These are phyloP conservation scores for Sporothrix brasiliensis DNA, from an alignment of 2,329 filamentous ascomycete genomes.

Conservation along the genomic window DNA sequence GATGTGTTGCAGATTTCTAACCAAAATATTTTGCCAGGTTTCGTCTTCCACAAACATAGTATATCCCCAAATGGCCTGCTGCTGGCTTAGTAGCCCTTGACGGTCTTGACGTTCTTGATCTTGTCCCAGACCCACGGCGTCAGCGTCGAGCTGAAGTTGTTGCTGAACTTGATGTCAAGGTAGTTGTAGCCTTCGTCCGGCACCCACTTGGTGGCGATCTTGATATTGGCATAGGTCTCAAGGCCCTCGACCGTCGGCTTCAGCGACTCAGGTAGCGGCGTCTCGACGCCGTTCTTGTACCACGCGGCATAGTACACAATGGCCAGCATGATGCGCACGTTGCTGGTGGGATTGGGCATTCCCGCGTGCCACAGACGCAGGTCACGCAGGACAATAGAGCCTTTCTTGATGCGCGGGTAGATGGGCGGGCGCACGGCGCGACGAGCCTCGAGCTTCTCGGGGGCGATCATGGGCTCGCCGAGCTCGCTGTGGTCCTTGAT, in stretches of 20 bases:
- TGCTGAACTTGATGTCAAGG: constrained; percentile 33
- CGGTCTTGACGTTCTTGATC: constrained; percentile 32
- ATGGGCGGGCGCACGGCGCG: constrained; percentile 50
- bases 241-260: constrained; percentile 26
- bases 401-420: constrained; percentile 49
- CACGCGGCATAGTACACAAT: constrained; percentile 33
- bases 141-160: constrained; percentile 34
- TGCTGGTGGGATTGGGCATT: constrained; percentile 32
- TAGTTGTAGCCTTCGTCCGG: constrained; percentile 33
- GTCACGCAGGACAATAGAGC: constrained; percentile 58
- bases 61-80: background rate
- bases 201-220: constrained; percentile 32
- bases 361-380: constrained; percentile 55
- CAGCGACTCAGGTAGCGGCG: constrained; percentile 30
- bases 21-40: background rate
- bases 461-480: constrained; percentile 52
- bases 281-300: constrained; percentile 34
- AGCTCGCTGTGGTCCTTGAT: constrained; percentile 55
- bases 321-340: constrained; percentile 32
- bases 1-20: background rate
- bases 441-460: constrained; percentile 49
- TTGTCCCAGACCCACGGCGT: constrained; percentile 33
- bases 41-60: too few relatives aligned
- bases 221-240: constrained; percentile 30
- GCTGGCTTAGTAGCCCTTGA: constrained; percentile 32